Conservation (phyloP, 169 alveolate species). For the Babesia sp. region DNA sequence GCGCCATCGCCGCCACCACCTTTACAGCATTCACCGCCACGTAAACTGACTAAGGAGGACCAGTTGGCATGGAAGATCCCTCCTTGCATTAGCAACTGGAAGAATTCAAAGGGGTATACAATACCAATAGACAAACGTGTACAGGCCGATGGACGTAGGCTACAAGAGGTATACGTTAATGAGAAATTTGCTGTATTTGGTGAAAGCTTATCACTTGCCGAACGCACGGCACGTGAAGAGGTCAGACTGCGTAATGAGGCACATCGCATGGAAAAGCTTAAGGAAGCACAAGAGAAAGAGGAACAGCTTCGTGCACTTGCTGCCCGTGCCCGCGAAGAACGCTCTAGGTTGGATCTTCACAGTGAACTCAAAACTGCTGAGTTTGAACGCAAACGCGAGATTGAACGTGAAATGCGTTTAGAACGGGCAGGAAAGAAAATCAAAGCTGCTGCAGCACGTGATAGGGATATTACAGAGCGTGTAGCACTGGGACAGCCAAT, state of each 20-base stretch:
- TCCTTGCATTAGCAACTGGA: constrained; percentile 97
- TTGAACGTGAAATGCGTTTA: constrained; percentile 81
- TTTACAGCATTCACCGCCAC: constrained; percentile 89
- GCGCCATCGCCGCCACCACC: constrained; percentile 88
- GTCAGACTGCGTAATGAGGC: constrained; percentile 91
- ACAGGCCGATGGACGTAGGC: constrained; percentile 95
- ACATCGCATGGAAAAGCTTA: constrained; percentile 82
- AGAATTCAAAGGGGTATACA: constrained; percentile 96
- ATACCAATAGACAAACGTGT: constrained; percentile 96
- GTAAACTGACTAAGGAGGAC: constrained; percentile 92
- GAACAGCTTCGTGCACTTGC: constrained; percentile 87
- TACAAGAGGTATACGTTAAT: constrained; percentile 88
- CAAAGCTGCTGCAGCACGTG: constrained; percentile 79
- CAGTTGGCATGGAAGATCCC: constrained; percentile 96
- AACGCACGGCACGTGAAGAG: constrained; percentile 95
- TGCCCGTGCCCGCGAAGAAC: constrained; percentile 88
- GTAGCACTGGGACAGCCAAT: constrained; percentile 91
- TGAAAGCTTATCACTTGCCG: constrained; percentile 93
- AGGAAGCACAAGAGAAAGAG: constrained; percentile 89
- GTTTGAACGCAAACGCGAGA: constrained; percentile 78
- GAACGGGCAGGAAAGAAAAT: constrained; percentile 85
- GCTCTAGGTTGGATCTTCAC: constrained; percentile 41
- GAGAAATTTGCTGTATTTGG: constrained; percentile 92
- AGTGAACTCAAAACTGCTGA: constrained; percentile 64
- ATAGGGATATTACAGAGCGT: constrained; percentile 91